These are phyloP conservation scores for Colletotrichum paranaense DNA, from an alignment of 2,329 filamentous ascomycete species.

Conservation along the genomic window DNA sequence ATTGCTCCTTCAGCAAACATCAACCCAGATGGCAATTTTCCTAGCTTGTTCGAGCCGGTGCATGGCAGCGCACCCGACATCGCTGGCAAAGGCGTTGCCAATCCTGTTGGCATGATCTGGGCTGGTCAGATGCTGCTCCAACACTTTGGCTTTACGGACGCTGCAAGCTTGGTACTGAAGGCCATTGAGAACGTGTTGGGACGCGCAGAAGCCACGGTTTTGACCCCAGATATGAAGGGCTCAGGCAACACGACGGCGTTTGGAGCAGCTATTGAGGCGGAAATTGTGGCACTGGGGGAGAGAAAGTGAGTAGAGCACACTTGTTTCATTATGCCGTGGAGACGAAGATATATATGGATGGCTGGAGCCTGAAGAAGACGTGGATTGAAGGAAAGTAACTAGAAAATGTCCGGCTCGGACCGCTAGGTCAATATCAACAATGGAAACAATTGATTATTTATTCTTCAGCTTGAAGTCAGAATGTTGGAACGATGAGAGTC, in stretches of 20 bases:
- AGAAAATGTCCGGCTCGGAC: too few species aligned
- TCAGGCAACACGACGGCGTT: slow-evolving; percentile 40
- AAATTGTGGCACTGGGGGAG: slow-evolving; percentile 34
- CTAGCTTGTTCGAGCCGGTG: slow-evolving; percentile 76
- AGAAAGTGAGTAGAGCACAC: neutral
- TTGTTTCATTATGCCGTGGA: neutral
- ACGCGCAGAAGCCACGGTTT: slow-evolving; percentile 45
- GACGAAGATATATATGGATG: neutral
- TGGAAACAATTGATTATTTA: too few species aligned
- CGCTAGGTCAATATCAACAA: too few species aligned
- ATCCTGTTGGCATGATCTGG: slow-evolving; percentile 78
- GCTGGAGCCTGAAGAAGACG: neutral
- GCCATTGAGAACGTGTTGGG: slow-evolving; percentile 74
- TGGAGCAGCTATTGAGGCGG: slow-evolving; percentile 38
- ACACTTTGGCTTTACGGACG: slow-evolving; percentile 58
- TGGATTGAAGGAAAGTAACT: neutral
- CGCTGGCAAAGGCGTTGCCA: slow-evolving; percentile 76
- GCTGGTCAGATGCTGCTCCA: slow-evolving; percentile 81
- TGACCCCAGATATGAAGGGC: slow-evolving; percentile 47
- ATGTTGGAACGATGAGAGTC: too few species aligned
- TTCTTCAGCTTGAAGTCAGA: too few species aligned
- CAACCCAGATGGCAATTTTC: slow-evolving; percentile 66
- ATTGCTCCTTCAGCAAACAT: slow-evolving; percentile 78
- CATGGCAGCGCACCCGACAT: slow-evolving; percentile 82
- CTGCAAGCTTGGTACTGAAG: slow-evolving; percentile 65